These are phyloP conservation scores for Lippia alba DNA, from an alignment of 305 asterid species.

Conservation along the genomic window DNA sequence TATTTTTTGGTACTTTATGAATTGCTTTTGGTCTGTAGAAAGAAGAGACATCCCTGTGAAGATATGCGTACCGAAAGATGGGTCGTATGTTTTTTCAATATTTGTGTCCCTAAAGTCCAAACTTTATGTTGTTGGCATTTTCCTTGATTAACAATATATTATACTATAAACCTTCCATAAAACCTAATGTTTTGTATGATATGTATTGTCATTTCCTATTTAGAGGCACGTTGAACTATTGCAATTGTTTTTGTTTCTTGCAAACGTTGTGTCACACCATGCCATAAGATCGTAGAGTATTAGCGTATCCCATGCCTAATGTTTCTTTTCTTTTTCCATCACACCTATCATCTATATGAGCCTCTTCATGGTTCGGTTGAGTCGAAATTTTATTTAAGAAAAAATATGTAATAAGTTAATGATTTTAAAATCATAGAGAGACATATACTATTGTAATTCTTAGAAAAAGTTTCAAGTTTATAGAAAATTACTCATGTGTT, in stretches of 20 bases:
- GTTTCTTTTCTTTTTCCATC: slow-evolving; percentile 29
- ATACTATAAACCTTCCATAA: neutral
- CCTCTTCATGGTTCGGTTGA: slow-evolving; percentile 46
- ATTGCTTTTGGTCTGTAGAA: slow-evolving; percentile 40
- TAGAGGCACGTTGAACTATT: slow-evolving; percentile 25
- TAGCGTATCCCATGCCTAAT: slow-evolving; percentile 33
- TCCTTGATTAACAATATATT: slow-evolving; percentile 18
- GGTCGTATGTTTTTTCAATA: slow-evolving; percentile 28
- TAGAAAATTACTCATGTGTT: too few species aligned
- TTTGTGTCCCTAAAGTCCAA: slow-evolving; percentile 6
- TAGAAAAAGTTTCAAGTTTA: too few species aligned
- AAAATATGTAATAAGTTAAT: too few species aligned
- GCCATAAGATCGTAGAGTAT: slow-evolving; percentile 43
- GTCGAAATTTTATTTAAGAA: too few species aligned
- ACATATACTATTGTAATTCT: too few species aligned
- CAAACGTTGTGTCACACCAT: slow-evolving; percentile 28
- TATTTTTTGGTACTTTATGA: neutral
- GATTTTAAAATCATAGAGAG: too few species aligned
- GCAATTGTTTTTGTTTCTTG: slow-evolving; percentile 8
- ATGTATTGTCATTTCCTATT: slow-evolving; percentile 12
- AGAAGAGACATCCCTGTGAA: slow-evolving; percentile 37
- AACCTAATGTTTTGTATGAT: slow-evolving; percentile 25
- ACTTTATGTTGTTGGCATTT: slow-evolving; percentile 31
- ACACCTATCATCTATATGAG: slow-evolving; percentile 41
- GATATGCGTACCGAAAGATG: slow-evolving; percentile 35